Evolutionary conservation across 2,329 filamentous ascomycete genomes (phyloP), one percentile per base, ranked within the genome.

Genomic region (Fusarium humuli): DNA sequence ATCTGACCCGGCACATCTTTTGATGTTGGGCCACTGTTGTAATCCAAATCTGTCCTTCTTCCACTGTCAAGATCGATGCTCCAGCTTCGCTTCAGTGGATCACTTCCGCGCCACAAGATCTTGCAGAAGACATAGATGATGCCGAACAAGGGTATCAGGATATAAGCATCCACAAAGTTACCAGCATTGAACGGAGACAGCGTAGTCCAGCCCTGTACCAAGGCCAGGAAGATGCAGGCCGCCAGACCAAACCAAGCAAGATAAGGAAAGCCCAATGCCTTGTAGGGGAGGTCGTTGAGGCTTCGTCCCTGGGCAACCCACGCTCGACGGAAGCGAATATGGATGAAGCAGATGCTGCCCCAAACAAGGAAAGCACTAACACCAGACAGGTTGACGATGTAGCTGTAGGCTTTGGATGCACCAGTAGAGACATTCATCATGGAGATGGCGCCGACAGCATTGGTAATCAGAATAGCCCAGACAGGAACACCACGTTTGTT

Each of bases 351-450:
- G 72, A 93, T 93, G 40, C 85, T 85, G 4, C 84, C 91, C 91
- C 91, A 93, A 44, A 92, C 91, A 4, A 93, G 77, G 75, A 93
- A 93, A 0, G 90, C 92, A 40, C 89, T 90, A 3, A 92, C 90
- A 6, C 91, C 91, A 8, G 85, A 88, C 1, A 92, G 81, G 73
- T 91, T 92, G 73, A 93, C 88, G 62, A 93, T 91, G 78, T 92
- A 92, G 9, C 78, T 78, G 76, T 92, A 93, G 0, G 90, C 90
- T 65, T 86, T 84, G 45, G 86, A 84, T 1, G 90, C 90, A 10
- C 90, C 90, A 0, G 90, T 91, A 40, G 86, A 90, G 34, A 91
- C 80, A 72, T 92, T 93, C 88, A 93, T 91, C 86, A 93, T 88
- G n/a, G 88, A 88, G n/a, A 93, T 80, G 7, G 89, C 85, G 12